A percentile compares a stretch with the other conserved stretches of the same genome.
Evolutionary conservation across 768 basidiomycete species (phyloP).

Genomic region (Imleria badia): DNA sequence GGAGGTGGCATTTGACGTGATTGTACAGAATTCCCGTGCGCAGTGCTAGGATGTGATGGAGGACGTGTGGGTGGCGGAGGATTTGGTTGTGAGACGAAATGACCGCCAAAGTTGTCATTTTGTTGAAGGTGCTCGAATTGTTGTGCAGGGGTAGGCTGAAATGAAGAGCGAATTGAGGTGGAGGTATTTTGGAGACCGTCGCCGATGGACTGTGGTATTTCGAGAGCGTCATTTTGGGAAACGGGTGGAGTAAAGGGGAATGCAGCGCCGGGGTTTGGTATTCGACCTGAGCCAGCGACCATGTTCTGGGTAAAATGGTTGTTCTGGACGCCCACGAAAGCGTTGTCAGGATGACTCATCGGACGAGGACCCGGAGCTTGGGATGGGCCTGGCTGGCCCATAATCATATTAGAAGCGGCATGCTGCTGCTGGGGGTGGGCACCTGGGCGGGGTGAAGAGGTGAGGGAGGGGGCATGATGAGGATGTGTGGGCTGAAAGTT

Average conservation of each 20-base stretch:
- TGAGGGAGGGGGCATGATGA: constrained; percentile 30
- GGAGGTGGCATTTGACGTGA: constrained; percentile 36
- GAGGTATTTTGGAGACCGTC: constrained; percentile 40
- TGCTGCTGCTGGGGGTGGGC: constrained; percentile 30
- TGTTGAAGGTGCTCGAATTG: constrained; percentile 58
- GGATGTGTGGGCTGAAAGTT: constrained; percentile 30
- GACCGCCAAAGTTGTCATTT: constrained; percentile 31
- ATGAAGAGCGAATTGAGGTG: constrained; percentile 37
- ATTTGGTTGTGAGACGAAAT: constrained; percentile 40
- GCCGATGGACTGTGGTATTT: constrained; percentile 44
- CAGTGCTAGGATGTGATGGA: constrained; percentile 41
- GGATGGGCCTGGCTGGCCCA: constrained; percentile 31
- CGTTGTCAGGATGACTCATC: constrained; percentile 47
- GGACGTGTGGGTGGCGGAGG: constrained; percentile 42
- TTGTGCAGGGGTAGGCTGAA: constrained; percentile 63
- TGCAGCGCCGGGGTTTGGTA: constrained; percentile 32
- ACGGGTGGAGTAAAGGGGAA: constrained; percentile 49
- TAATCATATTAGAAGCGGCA: constrained; percentile 28
- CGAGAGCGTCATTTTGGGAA: constrained; percentile 48
- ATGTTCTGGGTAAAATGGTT: constrained; percentile 34
- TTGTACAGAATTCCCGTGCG: constrained; percentile 31
- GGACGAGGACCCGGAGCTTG: constrained; percentile 32
- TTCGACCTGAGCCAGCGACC: constrained; percentile 35
- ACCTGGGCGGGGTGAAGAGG: constrained; percentile 32
- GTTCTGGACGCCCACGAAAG: constrained; percentile 45